Percentiles rank a stretch among this genome's conserved stretches.
These are phyloP conservation scores for Middelhovenomyces tepae DNA, from an alignment of 805 yeast genomes.

Conservation along the genomic window DNA sequence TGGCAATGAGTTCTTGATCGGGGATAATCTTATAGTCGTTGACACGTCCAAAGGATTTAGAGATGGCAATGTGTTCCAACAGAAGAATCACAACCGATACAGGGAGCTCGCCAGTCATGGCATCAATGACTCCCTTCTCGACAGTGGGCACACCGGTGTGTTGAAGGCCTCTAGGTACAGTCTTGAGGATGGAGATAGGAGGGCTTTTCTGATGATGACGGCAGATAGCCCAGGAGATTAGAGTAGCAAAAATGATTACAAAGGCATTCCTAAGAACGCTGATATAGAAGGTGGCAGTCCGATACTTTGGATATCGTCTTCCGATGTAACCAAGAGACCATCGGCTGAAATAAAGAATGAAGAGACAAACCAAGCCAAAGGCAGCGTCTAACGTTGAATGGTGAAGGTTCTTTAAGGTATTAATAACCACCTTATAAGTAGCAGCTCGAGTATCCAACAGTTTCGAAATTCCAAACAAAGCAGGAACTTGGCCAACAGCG, in stretches of 20 bases:
- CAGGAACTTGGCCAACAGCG: slow-evolving; percentile 78
- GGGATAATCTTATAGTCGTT: slow-evolving; percentile 88
- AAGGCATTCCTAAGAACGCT: slow-evolving; percentile 76
- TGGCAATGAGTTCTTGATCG: slow-evolving; percentile 89
- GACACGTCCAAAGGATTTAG: slow-evolving; percentile 88
- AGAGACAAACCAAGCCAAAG: slow-evolving; percentile 70
- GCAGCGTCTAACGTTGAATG: slow-evolving; percentile 74
- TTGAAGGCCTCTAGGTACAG: slow-evolving; percentile 73
- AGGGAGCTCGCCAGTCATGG: slow-evolving; percentile 71
- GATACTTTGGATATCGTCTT: slow-evolving; percentile 52
- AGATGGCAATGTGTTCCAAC: slow-evolving; percentile 86
- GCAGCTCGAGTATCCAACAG: slow-evolving; percentile 64
- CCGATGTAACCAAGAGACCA: slow-evolving; percentile 51
- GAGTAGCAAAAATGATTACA: slow-evolving; percentile 72
- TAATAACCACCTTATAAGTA: slow-evolving; percentile 59
- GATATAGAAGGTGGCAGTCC: slow-evolving; percentile 54
- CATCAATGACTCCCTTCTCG: slow-evolving; percentile 49
- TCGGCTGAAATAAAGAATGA: slow-evolving; percentile 67
- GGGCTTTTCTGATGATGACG: slow-evolving; percentile 38
- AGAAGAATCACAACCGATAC: slow-evolving; percentile 75
- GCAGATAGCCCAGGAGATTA: slow-evolving; percentile 71
- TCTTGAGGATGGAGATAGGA: slow-evolving; percentile 57
- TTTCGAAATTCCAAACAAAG: slow-evolving; percentile 62
- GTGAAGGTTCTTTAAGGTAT: slow-evolving; percentile 63
- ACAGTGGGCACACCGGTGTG: slow-evolving; percentile 66